Conservation (phyloP, 2,329 filamentous ascomycete genomes). For the Penicillium sp. region DNA sequence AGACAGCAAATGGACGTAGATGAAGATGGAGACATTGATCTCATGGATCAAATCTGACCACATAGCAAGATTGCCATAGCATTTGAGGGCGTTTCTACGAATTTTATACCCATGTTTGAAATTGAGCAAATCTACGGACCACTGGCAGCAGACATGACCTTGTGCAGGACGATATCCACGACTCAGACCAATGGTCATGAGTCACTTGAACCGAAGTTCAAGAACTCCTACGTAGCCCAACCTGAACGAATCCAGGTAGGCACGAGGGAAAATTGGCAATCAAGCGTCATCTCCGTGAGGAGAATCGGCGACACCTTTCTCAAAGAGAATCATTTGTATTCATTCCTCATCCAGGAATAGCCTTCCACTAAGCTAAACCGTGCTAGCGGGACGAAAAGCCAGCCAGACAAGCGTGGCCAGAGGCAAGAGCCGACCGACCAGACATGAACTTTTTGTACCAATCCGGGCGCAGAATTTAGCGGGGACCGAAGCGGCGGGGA, state of each 20-base stretch:
- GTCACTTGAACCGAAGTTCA: conserved; percentile 6
- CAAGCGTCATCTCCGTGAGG: conserved; percentile 76
- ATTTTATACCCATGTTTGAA: conserved; percentile 20
- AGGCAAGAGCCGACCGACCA: conserved; percentile 34
- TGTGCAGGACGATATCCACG: not conserved
- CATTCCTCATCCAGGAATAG: conserved; percentile 38
- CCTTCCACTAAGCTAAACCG: conserved; percentile 33
- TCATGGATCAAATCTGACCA: conserved; percentile 41
- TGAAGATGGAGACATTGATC: conserved; percentile 53
- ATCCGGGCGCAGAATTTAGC: conserved; percentile 23
- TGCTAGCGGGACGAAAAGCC: conserved; percentile 28
- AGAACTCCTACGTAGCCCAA: conserved; percentile 26
- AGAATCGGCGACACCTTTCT: conserved; percentile 91
- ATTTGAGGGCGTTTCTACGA: conserved; percentile 17
- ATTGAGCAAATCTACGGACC: conserved; percentile 21
- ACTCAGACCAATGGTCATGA: conserved; percentile 12
- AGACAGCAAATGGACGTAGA: conserved; percentile 22
- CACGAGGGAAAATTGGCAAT: conserved; percentile 69
- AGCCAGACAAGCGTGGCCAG: conserved; percentile 29
- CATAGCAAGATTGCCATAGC: conserved; percentile 22
- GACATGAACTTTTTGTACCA: conserved; percentile 28
- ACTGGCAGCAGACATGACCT: conserved; percentile 4
- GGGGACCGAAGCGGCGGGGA: conserved; percentile 68
- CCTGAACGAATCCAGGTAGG: conserved; percentile 16
- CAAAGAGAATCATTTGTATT: conserved; percentile 43